Base-by-base conservation (phyloP, 768 basidiomycete genomes). In the Pilatotrama ljubarskyi region DNA sequence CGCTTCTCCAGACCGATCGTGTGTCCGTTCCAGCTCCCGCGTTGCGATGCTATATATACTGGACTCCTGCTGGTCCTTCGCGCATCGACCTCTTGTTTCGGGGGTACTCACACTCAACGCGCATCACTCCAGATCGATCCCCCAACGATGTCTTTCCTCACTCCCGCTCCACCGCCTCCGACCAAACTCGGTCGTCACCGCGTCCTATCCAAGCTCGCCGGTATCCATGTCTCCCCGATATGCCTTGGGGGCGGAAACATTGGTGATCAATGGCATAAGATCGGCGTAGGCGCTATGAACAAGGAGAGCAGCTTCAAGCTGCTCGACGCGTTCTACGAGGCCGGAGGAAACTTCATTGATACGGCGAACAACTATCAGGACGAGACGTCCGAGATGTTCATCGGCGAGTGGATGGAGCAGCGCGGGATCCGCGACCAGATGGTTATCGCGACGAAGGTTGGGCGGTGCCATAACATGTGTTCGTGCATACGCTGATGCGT, bases 321-420 rank as follows among this genome's bases (percentile, higher is more conserved):
- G 15, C 72, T 80, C 8, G 77, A 79, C 55, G 69, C 74, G 2
- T 75, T 65, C 51, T 74, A 71, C 26, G 71, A 75, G 32, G 68
- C 69, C 3, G 77, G 72, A 36, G 72, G 72, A 9, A 73, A 72
- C 63, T 71, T 73, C 46, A 69, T 73, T 44, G 72, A 73, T 46
- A 76, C 75, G 1, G 75, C 76, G 18, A 76, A 74, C 64, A 68
- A 63, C 60, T 78, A 76, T 51, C 73, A 75, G 65, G 66, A 73
- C 51, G 76, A 69, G 44, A 61, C 73, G 51, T 70, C 68, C 17
- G 77, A 79, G 65, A 51, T 65, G 51, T 76, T 76, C 64, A 72
- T 79, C 46, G 78, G 77, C 18, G 77, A 78, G 55, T 79, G 77
- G 77, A 73, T 76, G 72, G 69, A 74, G 60, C 58, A 63, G 47